These are phyloP conservation scores for Uronychia setigera DNA, from an alignment of 73 alveolate species.

Conservation along the genomic window DNA sequence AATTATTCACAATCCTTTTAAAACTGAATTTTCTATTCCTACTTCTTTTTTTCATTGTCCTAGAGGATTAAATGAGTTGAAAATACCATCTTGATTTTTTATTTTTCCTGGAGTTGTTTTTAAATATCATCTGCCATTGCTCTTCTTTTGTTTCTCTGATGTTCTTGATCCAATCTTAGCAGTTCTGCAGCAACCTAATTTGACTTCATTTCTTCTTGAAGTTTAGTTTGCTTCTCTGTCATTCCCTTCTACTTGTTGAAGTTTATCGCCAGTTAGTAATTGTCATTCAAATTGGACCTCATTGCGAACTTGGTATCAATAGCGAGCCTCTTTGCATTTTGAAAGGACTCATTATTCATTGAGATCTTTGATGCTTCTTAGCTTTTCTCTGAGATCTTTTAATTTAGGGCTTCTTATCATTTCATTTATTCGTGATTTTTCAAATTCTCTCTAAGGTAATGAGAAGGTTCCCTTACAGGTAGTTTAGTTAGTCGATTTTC, in stretches of 20 bases:
- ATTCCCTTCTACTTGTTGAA: neutral
- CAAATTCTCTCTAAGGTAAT: neutral
- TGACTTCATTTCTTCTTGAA: neutral
- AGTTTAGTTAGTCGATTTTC: neutral
- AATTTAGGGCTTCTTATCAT: neutral
- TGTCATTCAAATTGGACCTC: neutral
- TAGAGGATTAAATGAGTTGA: neutral
- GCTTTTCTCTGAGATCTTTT: neutral
- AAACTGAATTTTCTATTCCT: neutral
- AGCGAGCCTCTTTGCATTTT: neutral
- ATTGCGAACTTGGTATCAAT: neutral
- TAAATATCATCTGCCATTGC: neutral
- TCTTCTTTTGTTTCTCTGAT: neutral
- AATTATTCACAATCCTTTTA: neutral
- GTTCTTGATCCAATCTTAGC: neutral
- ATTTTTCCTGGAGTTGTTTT: neutral
- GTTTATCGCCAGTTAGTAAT: neutral
- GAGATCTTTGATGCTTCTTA: neutral
- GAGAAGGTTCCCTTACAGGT: neutral
- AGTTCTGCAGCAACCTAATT: neutral
- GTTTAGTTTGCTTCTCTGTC: neutral
- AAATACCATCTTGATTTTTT: neutral
- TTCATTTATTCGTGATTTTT: neutral
- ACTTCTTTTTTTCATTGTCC: neutral
- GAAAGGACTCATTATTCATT: neutral